Conservation (phyloP, 345 rosid species). For the Conringia planisiliqua region DNA sequence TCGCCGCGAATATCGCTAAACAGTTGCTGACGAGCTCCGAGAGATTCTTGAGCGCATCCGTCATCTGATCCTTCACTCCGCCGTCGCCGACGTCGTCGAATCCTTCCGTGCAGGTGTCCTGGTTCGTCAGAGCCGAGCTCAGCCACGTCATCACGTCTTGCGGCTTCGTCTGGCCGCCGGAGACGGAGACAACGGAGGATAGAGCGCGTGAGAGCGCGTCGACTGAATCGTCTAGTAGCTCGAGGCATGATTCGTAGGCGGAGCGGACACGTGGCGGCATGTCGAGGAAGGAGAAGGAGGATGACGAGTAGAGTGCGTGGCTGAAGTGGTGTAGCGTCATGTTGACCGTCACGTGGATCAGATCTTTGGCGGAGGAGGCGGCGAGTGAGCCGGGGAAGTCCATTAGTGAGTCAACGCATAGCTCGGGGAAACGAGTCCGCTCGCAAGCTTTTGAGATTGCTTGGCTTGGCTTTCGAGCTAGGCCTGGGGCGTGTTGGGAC, state of each 20-base stretch:
- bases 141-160: slow-evolving; percentile 94
- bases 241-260: slow-evolving; percentile 85
- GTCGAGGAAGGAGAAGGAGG: slow-evolving; percentile 45
- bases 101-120: slow-evolving; percentile 93
- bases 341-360: slow-evolving; percentile 91
- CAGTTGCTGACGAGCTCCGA: slow-evolving; percentile 93
- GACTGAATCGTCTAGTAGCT: slow-evolving; percentile 81
- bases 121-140: slow-evolving; percentile 86
- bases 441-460: slow-evolving; percentile 71
- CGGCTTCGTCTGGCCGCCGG: neutral
- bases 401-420: slow-evolving; percentile 70
- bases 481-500: neutral
- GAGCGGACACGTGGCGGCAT: slow-evolving; percentile 66
- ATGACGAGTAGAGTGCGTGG: slow-evolving; percentile 65
- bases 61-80: slow-evolving; percentile 60
- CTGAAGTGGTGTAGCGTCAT: slow-evolving; percentile 83
- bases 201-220: slow-evolving; percentile 77
- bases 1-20: slow-evolving; percentile 67
- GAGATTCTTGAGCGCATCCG: slow-evolving; percentile 54
- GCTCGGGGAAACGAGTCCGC: slow-evolving; percentile 55
- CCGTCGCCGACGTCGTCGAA: slow-evolving; percentile 61
- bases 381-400: slow-evolving; percentile 58
- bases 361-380: slow-evolving; percentile 56
- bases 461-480: slow-evolving; percentile 58
- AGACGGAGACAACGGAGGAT: slow-evolving; percentile 37